phyloP scores from a whole-genome alignment of 2,329 filamentous ascomycete genomes.

The Triangularia verruculosa region DNA sequence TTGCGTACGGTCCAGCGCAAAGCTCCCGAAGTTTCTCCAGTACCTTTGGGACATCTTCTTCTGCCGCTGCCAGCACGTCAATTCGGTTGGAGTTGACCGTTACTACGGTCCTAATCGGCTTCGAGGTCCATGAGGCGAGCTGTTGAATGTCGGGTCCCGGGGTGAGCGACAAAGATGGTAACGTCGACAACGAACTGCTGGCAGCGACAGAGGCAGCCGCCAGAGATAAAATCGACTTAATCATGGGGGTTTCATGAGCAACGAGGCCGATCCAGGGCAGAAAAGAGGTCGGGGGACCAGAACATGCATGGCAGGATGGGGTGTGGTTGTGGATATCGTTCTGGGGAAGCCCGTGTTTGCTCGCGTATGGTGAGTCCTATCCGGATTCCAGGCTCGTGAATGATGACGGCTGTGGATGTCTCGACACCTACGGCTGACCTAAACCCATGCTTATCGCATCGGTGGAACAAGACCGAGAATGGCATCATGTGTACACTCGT shows the following conservation, averaged over 20 bases:
- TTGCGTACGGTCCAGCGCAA: conserved; percentile 14
- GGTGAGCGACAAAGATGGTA: not conserved
- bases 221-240: not conserved
- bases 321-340: not conserved
- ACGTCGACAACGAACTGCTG: not conserved
- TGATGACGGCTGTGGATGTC: not conserved
- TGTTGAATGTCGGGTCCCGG: not conserved
- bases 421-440: too few relatives aligned
- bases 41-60: conserved; percentile 17
- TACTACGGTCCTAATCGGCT: conserved; percentile 16
- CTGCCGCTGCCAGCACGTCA: conserved; percentile 13
- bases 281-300: not conserved
- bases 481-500: too few relatives aligned
- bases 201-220: conserved; percentile 5
- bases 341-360: not conserved
- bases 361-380: not conserved
- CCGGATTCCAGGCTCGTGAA: not conserved
- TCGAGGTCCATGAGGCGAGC: not conserved
- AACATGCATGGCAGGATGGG: not conserved
- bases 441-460: too few relatives aligned
- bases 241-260: conserved; percentile 10
- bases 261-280: not conserved
- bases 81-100: conserved; percentile 17
- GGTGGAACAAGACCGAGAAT: not conserved
- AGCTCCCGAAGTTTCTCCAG: conserved; percentile 16